Evolutionary conservation across 2,329 filamentous ascomycete genomes (phyloP).

Genomic region (Pyrenophora graminea): DNA sequence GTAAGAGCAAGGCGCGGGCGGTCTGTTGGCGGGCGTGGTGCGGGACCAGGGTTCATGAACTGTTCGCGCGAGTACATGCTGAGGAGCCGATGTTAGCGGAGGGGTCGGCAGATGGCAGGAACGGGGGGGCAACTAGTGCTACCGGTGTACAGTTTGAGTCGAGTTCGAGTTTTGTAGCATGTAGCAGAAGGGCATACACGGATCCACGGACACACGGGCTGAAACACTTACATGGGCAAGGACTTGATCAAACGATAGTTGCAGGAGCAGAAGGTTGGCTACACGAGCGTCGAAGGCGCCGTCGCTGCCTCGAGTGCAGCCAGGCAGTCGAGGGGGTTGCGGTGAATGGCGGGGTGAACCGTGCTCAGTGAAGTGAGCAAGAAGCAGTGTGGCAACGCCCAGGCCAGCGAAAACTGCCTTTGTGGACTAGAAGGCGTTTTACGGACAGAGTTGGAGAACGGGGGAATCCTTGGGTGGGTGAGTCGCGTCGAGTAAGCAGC

Average conservation of each 20-base stretch:
- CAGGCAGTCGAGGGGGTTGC: conserved; percentile 18
- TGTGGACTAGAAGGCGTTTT: conserved; percentile 1
- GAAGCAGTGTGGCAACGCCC: conserved; percentile 5
- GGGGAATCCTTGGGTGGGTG: conserved; percentile 9
- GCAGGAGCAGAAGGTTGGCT: conserved; percentile 10
- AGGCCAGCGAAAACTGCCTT: background rate
- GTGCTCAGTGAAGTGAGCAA: conserved; percentile 17
- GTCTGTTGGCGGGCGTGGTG: conserved; percentile 84
- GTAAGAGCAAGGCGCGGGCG: conserved; percentile 80
- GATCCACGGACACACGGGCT: background rate
- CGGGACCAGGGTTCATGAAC: conserved; percentile 97
- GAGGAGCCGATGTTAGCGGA: conserved; percentile 19
- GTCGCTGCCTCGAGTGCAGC: conserved; percentile 14
- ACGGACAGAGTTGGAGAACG: conserved; percentile 5
- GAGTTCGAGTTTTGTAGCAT: background rate
- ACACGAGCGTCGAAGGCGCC: conserved; percentile 15
- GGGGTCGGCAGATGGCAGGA: conserved; percentile 1
- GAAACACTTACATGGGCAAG: conserved; percentile 32
- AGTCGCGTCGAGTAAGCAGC: conserved; percentile 21
- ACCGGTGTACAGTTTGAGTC: too few species aligned
- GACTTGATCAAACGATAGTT: conserved; percentile 24
- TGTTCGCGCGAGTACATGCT: conserved; percentile 66
- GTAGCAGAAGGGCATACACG: background rate
- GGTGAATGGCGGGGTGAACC: conserved; percentile 39
- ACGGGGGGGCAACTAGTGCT: background rate